These are phyloP conservation scores for Fusarium heterosporum DNA, from an alignment of 2,329 filamentous ascomycete species.

Conservation along the genomic window DNA sequence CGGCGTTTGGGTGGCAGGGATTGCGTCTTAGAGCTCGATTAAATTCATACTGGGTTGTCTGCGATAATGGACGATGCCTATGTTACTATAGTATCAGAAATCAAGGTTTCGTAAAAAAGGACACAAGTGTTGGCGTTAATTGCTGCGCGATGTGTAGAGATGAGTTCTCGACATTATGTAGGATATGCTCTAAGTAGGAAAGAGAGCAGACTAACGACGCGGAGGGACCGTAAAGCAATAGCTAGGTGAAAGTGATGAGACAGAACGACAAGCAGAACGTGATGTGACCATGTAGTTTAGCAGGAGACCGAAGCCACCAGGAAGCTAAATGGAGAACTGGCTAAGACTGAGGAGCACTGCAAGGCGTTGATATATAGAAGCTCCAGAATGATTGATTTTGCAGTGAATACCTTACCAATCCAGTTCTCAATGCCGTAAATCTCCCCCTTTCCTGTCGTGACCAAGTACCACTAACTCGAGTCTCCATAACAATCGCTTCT, in stretches of 20 bases:
- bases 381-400: not conserved
- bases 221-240: not conserved
- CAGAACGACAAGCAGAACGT: not conserved
- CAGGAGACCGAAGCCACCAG: not conserved
- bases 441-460: not conserved
- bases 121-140: not conserved
- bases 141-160: not conserved
- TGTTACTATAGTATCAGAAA: not conserved
- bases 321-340: not conserved
- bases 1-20: constrained; percentile 44
- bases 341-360: no score
- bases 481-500: not conserved
- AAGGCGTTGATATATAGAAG: not conserved
- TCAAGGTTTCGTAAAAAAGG: not conserved
- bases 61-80: not conserved
- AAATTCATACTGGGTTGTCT: constrained; percentile 8
- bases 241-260: not conserved
- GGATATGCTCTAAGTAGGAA: no score
- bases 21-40: constrained; percentile 24
- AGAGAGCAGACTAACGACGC: no score
- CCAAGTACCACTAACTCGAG: not conserved
- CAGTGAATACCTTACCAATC: not conserved
- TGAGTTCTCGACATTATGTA: no score
- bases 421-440: not conserved
- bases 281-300: not conserved